Evolutionary conservation across 495 filamentous ascomycete species (phyloP).

Genomic region (Hyaloscypha finlandica): DNA sequence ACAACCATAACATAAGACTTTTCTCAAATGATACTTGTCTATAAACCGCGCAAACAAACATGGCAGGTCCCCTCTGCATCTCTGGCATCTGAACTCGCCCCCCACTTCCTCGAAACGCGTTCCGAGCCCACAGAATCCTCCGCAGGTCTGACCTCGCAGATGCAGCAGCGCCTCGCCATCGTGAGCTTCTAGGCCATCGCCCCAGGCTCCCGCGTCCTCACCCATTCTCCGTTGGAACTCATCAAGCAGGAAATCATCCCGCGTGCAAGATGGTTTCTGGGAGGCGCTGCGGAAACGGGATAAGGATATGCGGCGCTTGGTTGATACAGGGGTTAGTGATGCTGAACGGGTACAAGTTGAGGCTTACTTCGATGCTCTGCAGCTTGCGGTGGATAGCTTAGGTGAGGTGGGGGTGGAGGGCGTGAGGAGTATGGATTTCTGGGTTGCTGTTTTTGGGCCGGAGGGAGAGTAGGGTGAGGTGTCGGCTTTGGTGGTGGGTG

Average conservation of each 20-base stretch:
- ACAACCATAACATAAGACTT: no score
- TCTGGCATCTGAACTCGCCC: slow-evolving; percentile 28
- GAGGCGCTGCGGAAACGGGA: slow-evolving; percentile 36
- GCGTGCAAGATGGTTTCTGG: slow-evolving; percentile 48
- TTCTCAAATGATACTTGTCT: no score
- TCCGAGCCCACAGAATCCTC: slow-evolving; percentile 30
- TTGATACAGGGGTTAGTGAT: slow-evolving; percentile 35
- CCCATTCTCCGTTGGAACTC: background rate
- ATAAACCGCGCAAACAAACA: background rate
- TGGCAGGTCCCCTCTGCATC: slow-evolving; percentile 12
- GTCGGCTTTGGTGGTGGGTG: no score
- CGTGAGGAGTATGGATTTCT: slow-evolving; percentile 50
- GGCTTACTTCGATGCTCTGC: slow-evolving; percentile 39
- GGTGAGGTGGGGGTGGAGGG: slow-evolving; percentile 34
- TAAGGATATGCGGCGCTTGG: slow-evolving; percentile 35
- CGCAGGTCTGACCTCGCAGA: slow-evolving; percentile 43
- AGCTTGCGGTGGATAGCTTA: slow-evolving; percentile 34
- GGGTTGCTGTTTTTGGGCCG: slow-evolving; percentile 37
- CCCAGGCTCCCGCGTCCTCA: slow-evolving; percentile 44
- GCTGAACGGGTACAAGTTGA: slow-evolving; percentile 39
- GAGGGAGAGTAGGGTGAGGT: no score
- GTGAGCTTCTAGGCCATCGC: slow-evolving; percentile 41
- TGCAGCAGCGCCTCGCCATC: slow-evolving; percentile 45
- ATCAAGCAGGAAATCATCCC: background rate
- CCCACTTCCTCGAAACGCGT: slow-evolving; percentile 29